Base-by-base conservation (phyloP, 2,329 filamentous ascomycete species). In the Coniochaeta prunicola region DNA sequence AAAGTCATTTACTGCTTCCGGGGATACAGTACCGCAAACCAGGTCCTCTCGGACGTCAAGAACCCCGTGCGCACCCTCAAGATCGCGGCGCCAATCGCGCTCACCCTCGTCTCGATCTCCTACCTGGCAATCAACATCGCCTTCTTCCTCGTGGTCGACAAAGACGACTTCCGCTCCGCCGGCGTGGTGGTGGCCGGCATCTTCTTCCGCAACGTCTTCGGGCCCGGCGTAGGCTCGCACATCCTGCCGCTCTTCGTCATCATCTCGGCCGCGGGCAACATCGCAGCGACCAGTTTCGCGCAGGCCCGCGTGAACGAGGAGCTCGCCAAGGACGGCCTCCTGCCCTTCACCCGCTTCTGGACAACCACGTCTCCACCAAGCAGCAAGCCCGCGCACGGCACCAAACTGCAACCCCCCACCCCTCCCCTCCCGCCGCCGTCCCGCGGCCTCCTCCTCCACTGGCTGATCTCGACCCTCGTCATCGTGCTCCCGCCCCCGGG, bases 41-140 rank as follows among this genome's bases (percentile, higher is more conserved):
- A 82, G 60, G 80, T 81, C 15, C 70, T 86, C 61, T 81, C 77
- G 57, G 81, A 84, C 69, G 81, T 83, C 26, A 77, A 74, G 60
- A 77, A 84, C 64, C 83, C 83, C 0, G 75, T 80, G n/a, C 77
- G 76, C 34, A 86, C 83, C 0, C 73, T 87, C 56, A 81, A 80
- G 64, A 75, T 81, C 36, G 83, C 82, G 0, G 81, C 81, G 0
- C 81, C 82, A 0, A 62, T 80, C 3, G 83, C 81, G 0, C 76
- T 86, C 9, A 70, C 72, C n/a, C 73, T 79, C 9, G 79, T 83
- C n/a, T 77, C 79, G 0, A 67, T 82, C 26, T 68, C 81, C 0
- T 86, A 85, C 66, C 78, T 85, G 68, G 73, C 84, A 45, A 76
- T 79, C 68, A 85, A 84, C 66, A 74, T 84, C 34, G 80, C 82